Evolutionary conservation across 78 protist species (phyloP), one percentile per base, ranked within the genome.

Genomic region (Polysphondylium violaceum): DNA sequence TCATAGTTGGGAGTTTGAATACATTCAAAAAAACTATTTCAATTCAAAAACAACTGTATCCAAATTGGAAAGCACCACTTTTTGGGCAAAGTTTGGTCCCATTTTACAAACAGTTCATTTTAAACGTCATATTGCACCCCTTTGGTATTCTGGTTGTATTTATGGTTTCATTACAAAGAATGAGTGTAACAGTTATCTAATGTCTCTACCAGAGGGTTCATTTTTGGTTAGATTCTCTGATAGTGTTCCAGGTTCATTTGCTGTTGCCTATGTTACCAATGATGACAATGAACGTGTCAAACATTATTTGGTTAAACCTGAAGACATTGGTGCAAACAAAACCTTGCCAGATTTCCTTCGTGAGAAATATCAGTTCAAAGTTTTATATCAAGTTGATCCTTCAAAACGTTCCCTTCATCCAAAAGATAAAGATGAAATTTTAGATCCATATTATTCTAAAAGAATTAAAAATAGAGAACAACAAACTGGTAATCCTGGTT

Each of bases 271-370:
- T 27, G 95, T 91, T 8, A 81, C 88, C 7, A 74, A 72, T n/a
- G 95, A 81, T 72, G 75, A 64, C 38, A n/a, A 21, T 55, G 95
- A 91, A 14, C 69, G 79, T 40, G 95, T 91, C 17, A 78, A 91
- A 75, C 95, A 91, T 44, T 91, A 79, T 17, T 63, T 91, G 0
- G 90, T 91, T 23, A 72, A 55, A 53, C 92, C 88, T 11, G 95
- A 91, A 50, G 95, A 91, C 36, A 78, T 81, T 71, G 95, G 95
- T 58, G 71, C 81, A 9, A 91, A 91, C 35, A 91, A 87, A 58
- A 68, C 75, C 29, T 71, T 87, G 2, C 85, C 93, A 16, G 93
- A 87, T 64, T 87, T 73, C 56, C 53, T 87, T 35, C 64, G 93
- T 53, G 83, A 72, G 47, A 35, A 71, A 9, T 75, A 56, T 43